phyloP scores from a whole-genome alignment of 192 early-diverging fungal genomes.

The Coemansia sp. region DNA sequence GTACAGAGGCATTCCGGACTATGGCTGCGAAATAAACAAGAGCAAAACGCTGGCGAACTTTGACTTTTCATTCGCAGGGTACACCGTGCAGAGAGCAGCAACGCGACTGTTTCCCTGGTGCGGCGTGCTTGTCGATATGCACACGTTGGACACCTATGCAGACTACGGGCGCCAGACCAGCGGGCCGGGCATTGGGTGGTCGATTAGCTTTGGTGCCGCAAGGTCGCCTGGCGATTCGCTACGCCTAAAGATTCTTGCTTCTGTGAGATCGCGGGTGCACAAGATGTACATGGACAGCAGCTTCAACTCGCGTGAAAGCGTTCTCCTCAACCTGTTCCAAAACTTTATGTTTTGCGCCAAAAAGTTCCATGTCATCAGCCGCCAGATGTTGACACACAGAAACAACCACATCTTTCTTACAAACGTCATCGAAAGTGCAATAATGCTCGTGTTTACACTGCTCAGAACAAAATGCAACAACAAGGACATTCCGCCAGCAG shows the following conservation, averaged over 20 bases:
- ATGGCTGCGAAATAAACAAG: conserved; percentile 75
- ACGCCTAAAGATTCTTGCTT: conserved; percentile 48
- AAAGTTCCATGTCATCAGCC: conserved; percentile 58
- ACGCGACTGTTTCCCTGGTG: conserved; percentile 62
- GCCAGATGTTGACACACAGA: conserved; percentile 14
- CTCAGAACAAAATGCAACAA: conserved; percentile 25
- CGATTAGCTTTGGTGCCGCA: conserved; percentile 54
- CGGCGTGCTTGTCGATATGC: conserved; percentile 71
- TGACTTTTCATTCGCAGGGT: conserved; percentile 45
- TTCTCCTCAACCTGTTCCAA: conserved; percentile 79
- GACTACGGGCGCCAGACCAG: conserved; percentile 66
- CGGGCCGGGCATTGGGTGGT: conserved; percentile 44
- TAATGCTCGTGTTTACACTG: conserved; percentile 27
- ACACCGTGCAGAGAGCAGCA: conserved; percentile 29
- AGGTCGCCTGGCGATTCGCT: conserved; percentile 41
- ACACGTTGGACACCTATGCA: conserved; percentile 62
- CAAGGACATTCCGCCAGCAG: conserved; percentile 16
- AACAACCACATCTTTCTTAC: conserved; percentile 16
- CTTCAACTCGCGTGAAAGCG: conserved; percentile 60
- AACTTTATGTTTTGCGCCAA: conserved; percentile 72
- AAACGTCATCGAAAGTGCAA: conserved; percentile 17
- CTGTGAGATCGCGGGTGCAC: conserved; percentile 34
- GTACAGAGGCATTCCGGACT: conserved; percentile 61
- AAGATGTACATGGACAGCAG: conserved; percentile 64
- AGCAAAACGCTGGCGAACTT: conserved; percentile 82